Evolutionary conservation across 192 early-diverging fungal genomes (phyloP).

Genomic region (Gorgonomyces haynaldii): DNA sequence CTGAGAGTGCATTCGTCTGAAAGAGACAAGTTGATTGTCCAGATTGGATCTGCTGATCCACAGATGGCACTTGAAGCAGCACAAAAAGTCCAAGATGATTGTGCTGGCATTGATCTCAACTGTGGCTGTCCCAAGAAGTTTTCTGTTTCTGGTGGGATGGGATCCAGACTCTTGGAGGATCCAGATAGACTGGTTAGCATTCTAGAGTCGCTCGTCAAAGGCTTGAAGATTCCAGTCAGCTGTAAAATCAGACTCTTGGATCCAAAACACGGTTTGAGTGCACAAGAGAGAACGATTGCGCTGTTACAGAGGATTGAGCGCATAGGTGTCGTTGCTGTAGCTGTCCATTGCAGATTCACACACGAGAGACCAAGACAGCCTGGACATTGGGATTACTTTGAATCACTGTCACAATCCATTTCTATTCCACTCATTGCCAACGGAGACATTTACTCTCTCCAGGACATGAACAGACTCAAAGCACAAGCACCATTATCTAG

Average conservation of each 20-base stretch:
- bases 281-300: conserved; percentile 64
- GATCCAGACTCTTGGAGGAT: conserved; percentile 73
- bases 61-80: conserved; percentile 80
- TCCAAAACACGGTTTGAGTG: conserved; percentile 13
- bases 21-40: conserved; percentile 69
- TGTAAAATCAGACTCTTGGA: conserved; percentile 66
- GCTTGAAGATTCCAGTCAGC: conserved; percentile 66
- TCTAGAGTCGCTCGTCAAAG: conserved; percentile 46
- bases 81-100: conserved; percentile 64
- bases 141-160: conserved; percentile 88
- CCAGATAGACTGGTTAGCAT: conserved; percentile 69
- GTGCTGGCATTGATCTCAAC: conserved; percentile 87
- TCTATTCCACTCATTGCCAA: conserved; percentile 71
- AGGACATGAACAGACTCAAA: conserved; percentile 51
- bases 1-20: conserved; percentile 73
- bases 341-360: conserved; percentile 62
- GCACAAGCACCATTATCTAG: conserved; percentile 13
- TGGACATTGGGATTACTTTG: conserved; percentile 77
- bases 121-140: conserved; percentile 97
- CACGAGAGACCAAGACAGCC: conserved; percentile 66
- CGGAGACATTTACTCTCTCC: conserved; percentile 67
- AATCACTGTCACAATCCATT: conserved; percentile 56
- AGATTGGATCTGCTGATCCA: conserved; percentile 83
- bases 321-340: conserved; percentile 78
- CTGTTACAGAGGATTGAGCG: conserved; percentile 69